Conservation (phyloP, 2,329 filamentous ascomycete species). For the Colletotrichum trifolii region DNA sequence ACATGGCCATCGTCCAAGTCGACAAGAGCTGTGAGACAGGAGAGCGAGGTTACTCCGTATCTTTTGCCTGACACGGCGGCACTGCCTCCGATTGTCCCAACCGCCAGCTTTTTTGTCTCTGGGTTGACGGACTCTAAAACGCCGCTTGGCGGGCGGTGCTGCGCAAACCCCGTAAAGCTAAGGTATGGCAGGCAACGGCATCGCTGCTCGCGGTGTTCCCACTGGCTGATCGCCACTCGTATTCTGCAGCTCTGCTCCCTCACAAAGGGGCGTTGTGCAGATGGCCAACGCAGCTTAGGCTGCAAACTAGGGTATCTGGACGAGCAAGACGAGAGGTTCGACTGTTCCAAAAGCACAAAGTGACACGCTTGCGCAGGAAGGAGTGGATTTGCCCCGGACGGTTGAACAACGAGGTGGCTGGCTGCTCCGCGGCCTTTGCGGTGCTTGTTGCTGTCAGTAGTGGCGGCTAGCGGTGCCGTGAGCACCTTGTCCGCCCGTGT, state of each 20-base stretch:
- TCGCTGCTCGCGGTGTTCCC: constrained; percentile 23
- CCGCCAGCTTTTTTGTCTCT: constrained; percentile 9
- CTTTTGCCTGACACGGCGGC: constrained; percentile 9
- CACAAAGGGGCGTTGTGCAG: constrained; percentile 18
- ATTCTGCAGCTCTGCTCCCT: constrained; percentile 29
- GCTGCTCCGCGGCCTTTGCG: not conserved
- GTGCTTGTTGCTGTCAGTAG: no score
- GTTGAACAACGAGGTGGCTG: constrained; percentile 20
- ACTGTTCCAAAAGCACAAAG: constrained; percentile 12
- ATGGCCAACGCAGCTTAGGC: constrained; percentile 26
- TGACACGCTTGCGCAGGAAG: constrained; percentile 9
- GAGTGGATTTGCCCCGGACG: not conserved
- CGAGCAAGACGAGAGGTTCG: not conserved
- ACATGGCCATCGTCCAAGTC: no score
- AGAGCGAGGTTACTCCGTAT: not conserved
- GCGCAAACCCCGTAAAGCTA: not conserved
- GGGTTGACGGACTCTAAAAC: not conserved
- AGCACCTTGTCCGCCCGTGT: no score
- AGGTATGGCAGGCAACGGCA: not conserved
- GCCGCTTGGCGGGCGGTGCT: constrained; percentile 10
- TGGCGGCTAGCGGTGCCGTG: no score
- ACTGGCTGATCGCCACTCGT: constrained; percentile 36
- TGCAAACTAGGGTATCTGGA: constrained; percentile 20
- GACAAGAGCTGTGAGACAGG: constrained; percentile 14
- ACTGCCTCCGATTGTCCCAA: constrained; percentile 17